Conservation (phyloP, 495 filamentous ascomycete species). For the Niebla homalea region DNA sequence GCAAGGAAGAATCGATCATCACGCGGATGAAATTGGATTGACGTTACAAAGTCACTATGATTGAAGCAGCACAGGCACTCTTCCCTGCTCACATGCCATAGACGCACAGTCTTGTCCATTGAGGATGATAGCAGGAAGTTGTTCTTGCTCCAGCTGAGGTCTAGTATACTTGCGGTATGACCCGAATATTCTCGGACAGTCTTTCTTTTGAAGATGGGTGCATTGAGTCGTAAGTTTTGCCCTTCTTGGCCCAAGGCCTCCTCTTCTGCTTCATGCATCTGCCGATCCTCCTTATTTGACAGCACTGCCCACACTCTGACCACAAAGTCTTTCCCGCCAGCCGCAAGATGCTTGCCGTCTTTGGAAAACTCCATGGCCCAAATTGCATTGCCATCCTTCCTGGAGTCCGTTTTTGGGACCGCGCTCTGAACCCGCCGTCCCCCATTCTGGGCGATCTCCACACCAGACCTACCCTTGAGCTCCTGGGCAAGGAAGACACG, state of each 20-base stretch:
- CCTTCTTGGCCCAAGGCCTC: conserved; percentile 37
- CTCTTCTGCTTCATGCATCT: conserved; percentile 56
- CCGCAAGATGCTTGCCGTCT: conserved; percentile 83
- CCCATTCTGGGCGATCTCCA: conserved; percentile 22
- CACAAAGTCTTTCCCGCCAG: conserved; percentile 73
- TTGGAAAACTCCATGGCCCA: conserved; percentile 91
- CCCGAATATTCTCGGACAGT: conserved; percentile 69
- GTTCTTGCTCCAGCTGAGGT: conserved; percentile 98
- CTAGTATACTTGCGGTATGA: conserved; percentile 77
- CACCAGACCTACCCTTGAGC: conserved; percentile 38
- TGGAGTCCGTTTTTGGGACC: conserved; percentile 26
- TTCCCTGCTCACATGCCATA: conserved; percentile 79
- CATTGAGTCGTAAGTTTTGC: conserved; percentile 51
- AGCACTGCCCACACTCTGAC: conserved; percentile 89
- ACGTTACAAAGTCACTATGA: conserved; percentile 91
- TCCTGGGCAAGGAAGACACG: conserved; percentile 87
- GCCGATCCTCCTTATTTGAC: conserved; percentile 64
- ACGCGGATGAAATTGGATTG: conserved; percentile 83
- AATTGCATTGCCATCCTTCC: conserved; percentile 43
- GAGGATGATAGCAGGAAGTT: conserved; percentile 94
- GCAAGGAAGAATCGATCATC: conserved; percentile 97
- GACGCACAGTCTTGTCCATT: conserved; percentile 93
- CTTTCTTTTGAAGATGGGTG: conserved; percentile 77
- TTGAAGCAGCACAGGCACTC: conserved; percentile 94
- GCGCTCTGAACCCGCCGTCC: conserved; percentile 13